Evolutionary conservation across 495 filamentous ascomycete genomes (phyloP), one percentile per base, ranked within the genome.

Genomic region (Cercophora sp.): DNA sequence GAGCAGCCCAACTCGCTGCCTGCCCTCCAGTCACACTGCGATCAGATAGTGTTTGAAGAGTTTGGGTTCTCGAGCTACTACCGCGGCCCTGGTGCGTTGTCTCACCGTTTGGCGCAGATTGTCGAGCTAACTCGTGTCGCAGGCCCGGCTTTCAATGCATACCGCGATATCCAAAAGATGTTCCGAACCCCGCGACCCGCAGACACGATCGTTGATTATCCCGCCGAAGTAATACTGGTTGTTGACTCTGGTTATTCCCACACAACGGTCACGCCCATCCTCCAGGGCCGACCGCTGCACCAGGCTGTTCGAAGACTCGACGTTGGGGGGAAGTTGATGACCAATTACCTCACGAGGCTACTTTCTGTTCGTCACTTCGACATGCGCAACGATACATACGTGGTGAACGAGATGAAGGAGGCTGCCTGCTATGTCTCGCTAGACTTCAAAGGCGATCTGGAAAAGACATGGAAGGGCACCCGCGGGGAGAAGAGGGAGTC

Each of bases 11-110:
- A 96, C 67, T 83, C 86, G 3, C 78, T 92, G 37, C 81, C 84
- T 3, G 73, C 79, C 8, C 70, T 99, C 46, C 92, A 96, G 69
- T 82, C 80, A 15, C 91, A 96, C 63, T 89, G 88, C 52, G 93
- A 97, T 65, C 89, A 99, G 74, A 89, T 99, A 64, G 81, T 96
- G 0, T 97, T 97, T 74, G 93, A 99, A 64, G 91, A 97, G 65
- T 97, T 91, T 76, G 89, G 89, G n/a, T 97, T 97, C 69, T 81
- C 86, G 15, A 83, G 84, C 40, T 96, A 94, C 68, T 85, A 83
- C 51, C 79, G 93, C 42, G 85, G 79, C 59, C 68, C 88, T 51
- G 85, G 86, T 86, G 56, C 64, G 83, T 78, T 63, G n/a, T n/a
- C n/a, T n/a, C n/a, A n/a, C n/a, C n/a, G n/a, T n/a, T n/a, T n/a